These are phyloP conservation scores for Clavariopsis aquatica DNA, from an alignment of 495 filamentous ascomycete genomes.

Conservation along the genomic window DNA sequence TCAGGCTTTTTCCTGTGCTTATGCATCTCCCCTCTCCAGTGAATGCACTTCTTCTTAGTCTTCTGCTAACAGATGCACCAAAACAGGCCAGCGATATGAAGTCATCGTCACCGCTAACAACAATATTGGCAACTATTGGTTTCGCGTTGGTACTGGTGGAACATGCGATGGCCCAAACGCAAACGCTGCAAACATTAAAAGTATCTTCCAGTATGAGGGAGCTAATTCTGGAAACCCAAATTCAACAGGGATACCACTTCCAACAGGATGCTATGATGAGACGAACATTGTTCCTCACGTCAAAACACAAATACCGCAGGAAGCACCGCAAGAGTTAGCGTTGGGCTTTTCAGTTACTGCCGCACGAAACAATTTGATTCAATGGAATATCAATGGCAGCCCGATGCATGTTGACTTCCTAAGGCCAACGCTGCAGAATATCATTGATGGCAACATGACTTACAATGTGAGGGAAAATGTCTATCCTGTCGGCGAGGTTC, in stretches of 20 bases:
- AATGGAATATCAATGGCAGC: slow-evolving; percentile 42
- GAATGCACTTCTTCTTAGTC: neutral
- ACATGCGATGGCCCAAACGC: slow-evolving; percentile 38
- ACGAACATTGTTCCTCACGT: slow-evolving; percentile 39
- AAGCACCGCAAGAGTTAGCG: slow-evolving; percentile 20
- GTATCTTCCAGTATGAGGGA: slow-evolving; percentile 43
- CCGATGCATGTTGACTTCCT: slow-evolving; percentile 40
- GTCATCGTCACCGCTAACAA: slow-evolving; percentile 46
- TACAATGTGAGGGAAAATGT: slow-evolving; percentile 39
- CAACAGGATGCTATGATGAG: slow-evolving; percentile 40
- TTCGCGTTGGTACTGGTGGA: slow-evolving; percentile 39
- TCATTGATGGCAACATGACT: slow-evolving; percentile 39
- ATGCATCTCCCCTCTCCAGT: neutral
- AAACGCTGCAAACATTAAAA: slow-evolving; percentile 36
- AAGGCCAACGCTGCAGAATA: slow-evolving; percentile 39
- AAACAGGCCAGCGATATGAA: slow-evolving; percentile 46
- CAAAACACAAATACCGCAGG: slow-evolving; percentile 30
- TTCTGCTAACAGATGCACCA: slow-evolving; percentile 5
- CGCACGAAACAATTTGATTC: slow-evolving; percentile 32
- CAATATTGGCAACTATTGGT: slow-evolving; percentile 44
- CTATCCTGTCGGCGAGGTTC: slow-evolving; percentile 30
- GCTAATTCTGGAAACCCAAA: slow-evolving; percentile 34
- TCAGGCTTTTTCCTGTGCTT: neutral
- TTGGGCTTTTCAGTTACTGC: slow-evolving; percentile 28
- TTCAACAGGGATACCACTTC: slow-evolving; percentile 27